These are phyloP conservation scores for Ceratocystis colombiana DNA, from an alignment of 2,329 filamentous ascomycete species.

Conservation along the genomic window DNA sequence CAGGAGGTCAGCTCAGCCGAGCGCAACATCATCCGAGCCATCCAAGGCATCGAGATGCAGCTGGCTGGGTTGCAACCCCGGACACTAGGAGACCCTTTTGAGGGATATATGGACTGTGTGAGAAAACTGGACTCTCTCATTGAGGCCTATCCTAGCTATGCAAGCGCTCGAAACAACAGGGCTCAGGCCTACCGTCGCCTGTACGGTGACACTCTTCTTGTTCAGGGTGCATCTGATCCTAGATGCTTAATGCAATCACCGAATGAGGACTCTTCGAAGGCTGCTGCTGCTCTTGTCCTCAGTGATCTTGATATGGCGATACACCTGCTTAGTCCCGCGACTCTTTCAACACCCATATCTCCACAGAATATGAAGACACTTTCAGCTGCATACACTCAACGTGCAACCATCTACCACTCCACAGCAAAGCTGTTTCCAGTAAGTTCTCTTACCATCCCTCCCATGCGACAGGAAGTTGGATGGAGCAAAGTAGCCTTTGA, in stretches of 20 bases:
- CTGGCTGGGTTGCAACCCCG: conserved; percentile 37
- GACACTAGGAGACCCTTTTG: conserved; percentile 35
- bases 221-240: conserved; percentile 35
- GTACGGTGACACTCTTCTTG: conserved; percentile 51
- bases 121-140: conserved; percentile 47
- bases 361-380: conserved; percentile 55
- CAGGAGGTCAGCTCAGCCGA: conserved; percentile 42
- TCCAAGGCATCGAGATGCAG: conserved; percentile 48
- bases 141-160: conserved; percentile 51
- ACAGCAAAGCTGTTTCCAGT: conserved; percentile 43
- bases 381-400: conserved; percentile 61
- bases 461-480: conserved; percentile 36
- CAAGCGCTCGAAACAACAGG: conserved; percentile 64
- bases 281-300: conserved; percentile 37
- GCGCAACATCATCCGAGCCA: conserved; percentile 42
- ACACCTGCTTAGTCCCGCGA: conserved; percentile 45
- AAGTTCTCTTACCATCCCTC: conserved; percentile 35
- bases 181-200: conserved; percentile 55
- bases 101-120: conserved; percentile 41
- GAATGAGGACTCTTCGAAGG: conserved; percentile 33
- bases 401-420: conserved; percentile 53
- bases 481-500: conserved; percentile 51
- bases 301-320: conserved; percentile 51
- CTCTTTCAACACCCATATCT: conserved; percentile 46
- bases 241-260: conserved; percentile 37